Conservation (phyloP, 2,329 filamentous ascomycete genomes). For the Penicillium sp. region DNA sequence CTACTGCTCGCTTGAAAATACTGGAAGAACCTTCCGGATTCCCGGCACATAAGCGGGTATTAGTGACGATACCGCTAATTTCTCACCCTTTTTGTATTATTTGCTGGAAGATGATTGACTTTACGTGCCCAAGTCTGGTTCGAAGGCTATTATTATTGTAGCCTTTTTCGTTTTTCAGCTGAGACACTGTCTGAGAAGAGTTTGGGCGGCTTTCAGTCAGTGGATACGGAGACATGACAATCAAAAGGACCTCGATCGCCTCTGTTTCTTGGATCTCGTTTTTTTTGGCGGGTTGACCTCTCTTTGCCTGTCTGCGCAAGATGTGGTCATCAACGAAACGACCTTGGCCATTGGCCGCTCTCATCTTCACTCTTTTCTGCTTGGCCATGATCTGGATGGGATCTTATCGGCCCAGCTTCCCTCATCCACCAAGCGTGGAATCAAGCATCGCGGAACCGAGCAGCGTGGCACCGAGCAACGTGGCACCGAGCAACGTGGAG, state of each 20-base stretch:
- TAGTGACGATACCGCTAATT: neutral
- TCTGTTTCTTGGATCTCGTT: neutral
- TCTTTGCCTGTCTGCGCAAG: neutral
- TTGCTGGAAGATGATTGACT: neutral
- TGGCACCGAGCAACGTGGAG: no score
- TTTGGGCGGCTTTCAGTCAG: neutral
- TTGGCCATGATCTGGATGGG: neutral
- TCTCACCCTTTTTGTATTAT: neutral
- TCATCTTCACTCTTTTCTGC: neutral
- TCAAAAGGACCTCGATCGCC: neutral
- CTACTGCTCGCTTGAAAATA: neutral
- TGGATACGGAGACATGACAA: neutral
- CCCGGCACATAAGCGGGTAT: neutral
- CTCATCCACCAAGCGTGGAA: neutral
- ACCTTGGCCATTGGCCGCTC: conserved; percentile 1
- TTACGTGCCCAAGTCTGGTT: neutral
- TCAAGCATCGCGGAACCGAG: no score
- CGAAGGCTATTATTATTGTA: neutral
- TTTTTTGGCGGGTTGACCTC: neutral
- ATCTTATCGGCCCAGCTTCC: neutral
- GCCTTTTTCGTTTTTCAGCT: neutral
- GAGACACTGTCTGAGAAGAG: neutral
- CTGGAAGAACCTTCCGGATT: neutral
- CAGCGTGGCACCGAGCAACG: no score
- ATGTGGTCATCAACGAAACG: conserved; percentile 7